phyloP scores from a whole-genome alignment of 257 asterid species.

The Nicotiana noctiflora region DNA sequence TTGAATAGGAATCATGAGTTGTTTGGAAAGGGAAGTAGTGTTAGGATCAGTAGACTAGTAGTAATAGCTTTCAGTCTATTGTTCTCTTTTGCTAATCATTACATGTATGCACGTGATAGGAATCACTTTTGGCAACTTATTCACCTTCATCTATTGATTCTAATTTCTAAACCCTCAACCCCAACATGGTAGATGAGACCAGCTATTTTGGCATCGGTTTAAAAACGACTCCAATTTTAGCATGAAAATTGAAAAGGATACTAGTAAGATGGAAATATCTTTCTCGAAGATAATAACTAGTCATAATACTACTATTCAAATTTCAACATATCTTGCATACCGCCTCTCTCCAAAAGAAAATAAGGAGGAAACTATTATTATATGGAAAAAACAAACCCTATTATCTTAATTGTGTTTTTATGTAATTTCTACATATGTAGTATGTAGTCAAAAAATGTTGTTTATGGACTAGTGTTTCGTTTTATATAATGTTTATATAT shows the following conservation, averaged over 20 bases:
- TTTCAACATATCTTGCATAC: too few species aligned
- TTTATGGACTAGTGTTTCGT: too few species aligned
- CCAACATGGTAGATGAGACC: neutral
- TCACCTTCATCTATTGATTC: neutral
- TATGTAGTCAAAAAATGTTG: neutral
- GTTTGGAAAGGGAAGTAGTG: neutral
- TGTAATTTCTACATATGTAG: neutral
- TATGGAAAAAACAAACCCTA: neutral
- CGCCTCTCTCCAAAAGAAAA: neutral
- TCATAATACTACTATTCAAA: too few species aligned
- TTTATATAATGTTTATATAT: neutral
- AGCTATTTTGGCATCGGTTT: too few species aligned
- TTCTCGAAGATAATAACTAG: too few species aligned
- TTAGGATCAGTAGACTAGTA: neutral
- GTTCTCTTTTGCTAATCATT: neutral
- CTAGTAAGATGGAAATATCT: too few species aligned
- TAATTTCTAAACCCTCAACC: neutral
- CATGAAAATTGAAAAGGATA: too few species aligned
- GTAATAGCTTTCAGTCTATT: neutral
- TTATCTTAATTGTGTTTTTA: neutral
- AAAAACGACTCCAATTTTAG: too few species aligned
- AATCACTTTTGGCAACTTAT: neutral
- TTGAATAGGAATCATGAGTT: neutral
- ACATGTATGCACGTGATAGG: neutral
- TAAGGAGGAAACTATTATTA: too few species aligned